These are phyloP conservation scores for Saccharomyces hybrid DNA, from an alignment of 1,139 yeast species.

Conservation along the genomic window DNA sequence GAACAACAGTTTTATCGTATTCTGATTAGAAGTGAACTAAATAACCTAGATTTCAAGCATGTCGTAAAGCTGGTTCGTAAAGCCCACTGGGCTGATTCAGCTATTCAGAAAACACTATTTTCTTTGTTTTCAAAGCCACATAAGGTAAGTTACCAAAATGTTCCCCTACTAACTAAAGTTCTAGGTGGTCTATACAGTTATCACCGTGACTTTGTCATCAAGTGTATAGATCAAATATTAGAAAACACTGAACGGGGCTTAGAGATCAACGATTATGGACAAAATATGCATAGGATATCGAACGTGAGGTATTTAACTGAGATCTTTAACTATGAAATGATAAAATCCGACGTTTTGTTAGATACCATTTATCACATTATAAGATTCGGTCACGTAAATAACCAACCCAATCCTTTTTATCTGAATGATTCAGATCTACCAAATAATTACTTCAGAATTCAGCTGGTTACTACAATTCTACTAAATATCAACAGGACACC, in stretches of 20 bases:
- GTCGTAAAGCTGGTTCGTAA: slow-evolving; percentile 39
- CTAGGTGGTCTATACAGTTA: slow-evolving; percentile 36
- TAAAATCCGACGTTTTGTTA: slow-evolving; percentile 42
- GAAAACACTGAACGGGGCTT: slow-evolving; percentile 61
- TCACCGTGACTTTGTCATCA: slow-evolving; percentile 37
- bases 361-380: slow-evolving; percentile 52
- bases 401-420: slow-evolving; percentile 45
- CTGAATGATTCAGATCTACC: slow-evolving; percentile 48
- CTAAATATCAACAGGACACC: slow-evolving; percentile 18
- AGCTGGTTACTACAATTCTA: slow-evolving; percentile 41
- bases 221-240: slow-evolving; percentile 54
- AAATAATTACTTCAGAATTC: slow-evolving; percentile 65
- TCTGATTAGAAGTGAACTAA: slow-evolving; percentile 46
- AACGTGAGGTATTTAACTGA: slow-evolving; percentile 56
- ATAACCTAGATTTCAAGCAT: slow-evolving; percentile 31
- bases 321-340: slow-evolving; percentile 43
- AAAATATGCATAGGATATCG: slow-evolving; percentile 56
- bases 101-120: slow-evolving; percentile 38
- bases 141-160: slow-evolving; percentile 49
- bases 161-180: slow-evolving; percentile 44
- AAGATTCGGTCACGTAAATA: slow-evolving; percentile 60
- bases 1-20: slow-evolving; percentile 46
- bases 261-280: slow-evolving; percentile 55
- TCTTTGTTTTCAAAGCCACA: slow-evolving; percentile 57
- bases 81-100: slow-evolving; percentile 43